Evolutionary conservation across 257 asterid genomes (phyloP).

Genomic region (Nicotiana otophora): DNA sequence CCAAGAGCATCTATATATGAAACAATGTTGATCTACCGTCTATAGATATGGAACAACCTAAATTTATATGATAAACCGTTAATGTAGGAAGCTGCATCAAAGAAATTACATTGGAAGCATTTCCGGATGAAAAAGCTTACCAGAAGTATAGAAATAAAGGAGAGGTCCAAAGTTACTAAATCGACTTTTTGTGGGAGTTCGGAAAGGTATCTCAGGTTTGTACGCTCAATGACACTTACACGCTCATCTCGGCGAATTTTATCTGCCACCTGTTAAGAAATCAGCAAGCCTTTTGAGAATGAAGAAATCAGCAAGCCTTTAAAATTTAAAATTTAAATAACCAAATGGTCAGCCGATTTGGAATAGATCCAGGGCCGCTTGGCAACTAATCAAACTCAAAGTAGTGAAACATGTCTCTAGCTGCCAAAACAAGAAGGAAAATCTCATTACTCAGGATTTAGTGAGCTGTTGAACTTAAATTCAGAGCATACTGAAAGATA

Average conservation of each 20-base stretch:
- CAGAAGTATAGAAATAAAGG: conserved; percentile 78
- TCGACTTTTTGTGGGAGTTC: conserved; percentile 91
- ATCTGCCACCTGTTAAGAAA: conserved; percentile 68
- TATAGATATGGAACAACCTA: not conserved
- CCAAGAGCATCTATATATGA: not conserved
- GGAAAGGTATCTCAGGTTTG: conserved; percentile 85
- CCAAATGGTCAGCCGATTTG: not conserved
- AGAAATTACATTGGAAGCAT: not conserved
- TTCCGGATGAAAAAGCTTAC: conserved; percentile 38
- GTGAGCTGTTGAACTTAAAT: not conserved
- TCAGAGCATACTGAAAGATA: not conserved
- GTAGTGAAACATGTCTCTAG: not conserved
- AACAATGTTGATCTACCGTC: not conserved
- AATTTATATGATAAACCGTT: not conserved
- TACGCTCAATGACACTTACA: conserved; percentile 74
- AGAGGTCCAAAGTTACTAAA: conserved; percentile 90
- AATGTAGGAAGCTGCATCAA: not conserved
- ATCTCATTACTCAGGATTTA: not conserved
- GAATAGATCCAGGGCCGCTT: not conserved
- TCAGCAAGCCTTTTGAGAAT: not conserved
- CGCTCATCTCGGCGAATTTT: conserved; percentile 76
- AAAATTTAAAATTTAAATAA: conserved; percentile 7
- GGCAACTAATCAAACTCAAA: not conserved
- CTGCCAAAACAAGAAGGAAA: not conserved
- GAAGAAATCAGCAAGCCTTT: conserved; percentile 16